Evolutionary conservation across 106 monocot genomes (phyloP).

Genomic region (Dendrobium nobile): DNA sequence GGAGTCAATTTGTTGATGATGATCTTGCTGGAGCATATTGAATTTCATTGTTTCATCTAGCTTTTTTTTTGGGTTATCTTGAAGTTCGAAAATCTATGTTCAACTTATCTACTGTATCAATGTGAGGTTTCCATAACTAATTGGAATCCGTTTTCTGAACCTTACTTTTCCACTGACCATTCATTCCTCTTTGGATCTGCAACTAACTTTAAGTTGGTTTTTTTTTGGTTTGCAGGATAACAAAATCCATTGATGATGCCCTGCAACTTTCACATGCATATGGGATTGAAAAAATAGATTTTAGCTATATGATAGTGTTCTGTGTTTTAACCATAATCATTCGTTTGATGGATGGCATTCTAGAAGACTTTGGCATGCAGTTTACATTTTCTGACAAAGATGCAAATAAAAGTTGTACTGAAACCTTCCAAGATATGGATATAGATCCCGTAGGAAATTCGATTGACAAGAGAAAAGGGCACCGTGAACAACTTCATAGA

Average conservation of each 20-base stretch:
- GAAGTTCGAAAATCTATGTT: neutral
- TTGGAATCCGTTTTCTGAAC: neutral
- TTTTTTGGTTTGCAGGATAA: slow-evolving; percentile 43
- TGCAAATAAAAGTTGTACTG: slow-evolving; percentile 12
- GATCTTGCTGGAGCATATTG: neutral
- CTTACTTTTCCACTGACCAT: neutral
- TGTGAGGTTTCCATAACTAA: neutral
- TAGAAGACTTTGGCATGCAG: slow-evolving; percentile 68
- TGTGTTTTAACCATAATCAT: slow-evolving; percentile 46
- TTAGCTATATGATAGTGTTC: slow-evolving; percentile 52
- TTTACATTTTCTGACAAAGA: slow-evolving; percentile 26
- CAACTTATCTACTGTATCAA: neutral
- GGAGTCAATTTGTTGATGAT: neutral
- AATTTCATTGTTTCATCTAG: neutral
- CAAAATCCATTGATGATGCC: slow-evolving; percentile 62
- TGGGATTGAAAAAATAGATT: slow-evolving; percentile 42
- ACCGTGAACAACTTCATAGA: slow-evolving; percentile 36
- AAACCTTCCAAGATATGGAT: slow-evolving; percentile 25
- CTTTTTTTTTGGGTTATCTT: neutral
- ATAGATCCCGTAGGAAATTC: slow-evolving; percentile 29
- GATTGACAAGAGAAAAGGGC: slow-evolving; percentile 36
- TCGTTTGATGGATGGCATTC: slow-evolving; percentile 49
- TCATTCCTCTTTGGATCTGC: neutral
- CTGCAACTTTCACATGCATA: slow-evolving; percentile 56
- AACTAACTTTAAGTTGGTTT: neutral